These are phyloP conservation scores for Aspergillus novofumigatus DNA, from an alignment of 2,329 filamentous ascomycete species.

Conservation along the genomic window DNA sequence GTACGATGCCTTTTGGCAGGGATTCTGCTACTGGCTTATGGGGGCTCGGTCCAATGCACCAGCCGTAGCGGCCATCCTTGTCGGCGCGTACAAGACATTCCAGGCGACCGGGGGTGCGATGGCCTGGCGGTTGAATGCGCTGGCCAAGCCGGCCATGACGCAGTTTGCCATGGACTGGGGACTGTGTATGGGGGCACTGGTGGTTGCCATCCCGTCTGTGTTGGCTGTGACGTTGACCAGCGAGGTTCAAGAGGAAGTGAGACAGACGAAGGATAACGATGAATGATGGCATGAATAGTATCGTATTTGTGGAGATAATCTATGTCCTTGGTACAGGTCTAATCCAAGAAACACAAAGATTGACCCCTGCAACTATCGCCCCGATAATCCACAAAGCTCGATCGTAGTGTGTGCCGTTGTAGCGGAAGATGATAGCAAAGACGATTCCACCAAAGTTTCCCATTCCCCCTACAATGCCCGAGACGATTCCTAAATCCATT, in stretches of 20 bases:
- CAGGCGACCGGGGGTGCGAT: constrained; percentile 44
- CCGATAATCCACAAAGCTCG: constrained; percentile 80
- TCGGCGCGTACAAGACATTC: constrained; percentile 47
- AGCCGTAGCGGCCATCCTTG: constrained; percentile 40
- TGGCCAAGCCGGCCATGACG: constrained; percentile 33
- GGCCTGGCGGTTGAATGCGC: constrained; percentile 44
- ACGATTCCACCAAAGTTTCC: constrained; percentile 84
- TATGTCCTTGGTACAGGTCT: constrained; percentile 40
- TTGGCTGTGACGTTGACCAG: constrained; percentile 37
- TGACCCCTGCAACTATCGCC: constrained; percentile 65
- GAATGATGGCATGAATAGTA: not conserved
- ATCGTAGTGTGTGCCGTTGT: constrained; percentile 63
- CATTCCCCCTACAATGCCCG: constrained; percentile 70
- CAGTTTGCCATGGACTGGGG: constrained; percentile 48
- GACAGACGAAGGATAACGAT: not conserved
- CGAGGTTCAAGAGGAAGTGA: constrained; percentile 3
- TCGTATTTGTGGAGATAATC: not conserved
- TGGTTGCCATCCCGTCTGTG: constrained; percentile 43
- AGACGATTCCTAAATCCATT: constrained; percentile 51
- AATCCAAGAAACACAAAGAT: constrained; percentile 63
- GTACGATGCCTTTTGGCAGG: constrained; percentile 66
- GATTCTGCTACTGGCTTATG: constrained; percentile 60
- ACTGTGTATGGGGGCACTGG: constrained; percentile 42
- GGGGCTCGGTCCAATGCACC: constrained; percentile 44
- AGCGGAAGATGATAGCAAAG: constrained; percentile 80